Base-by-base conservation (phyloP, 768 basidiomycete species). In the Kwoniella heveanensis region DNA sequence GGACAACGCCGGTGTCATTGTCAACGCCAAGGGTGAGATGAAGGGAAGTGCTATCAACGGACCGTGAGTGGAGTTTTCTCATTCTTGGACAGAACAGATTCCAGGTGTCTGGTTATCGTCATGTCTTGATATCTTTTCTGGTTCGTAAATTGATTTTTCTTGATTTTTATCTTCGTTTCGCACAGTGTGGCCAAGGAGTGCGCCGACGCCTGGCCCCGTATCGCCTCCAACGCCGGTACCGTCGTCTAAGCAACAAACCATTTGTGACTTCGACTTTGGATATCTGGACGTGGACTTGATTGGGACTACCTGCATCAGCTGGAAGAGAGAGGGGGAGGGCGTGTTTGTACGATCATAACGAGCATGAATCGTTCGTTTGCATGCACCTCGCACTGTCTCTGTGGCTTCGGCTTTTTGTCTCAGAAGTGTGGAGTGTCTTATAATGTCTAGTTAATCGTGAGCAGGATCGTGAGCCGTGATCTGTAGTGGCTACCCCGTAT, bases 21-120 rank as follows among this genome's bases (percentile, higher is more conserved):
- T 97, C 76, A 97, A 96, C 85, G 89, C 91, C 78, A 97, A 97
- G 86, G 95, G 95, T 76, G 96, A 99, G 85, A 99, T 99, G 96
- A 99, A 99, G 85, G 95, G 95, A 54, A 94, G 91, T 56, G 81
- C 81, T 65, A 80, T 80, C 76, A 80, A 72, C 65, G 73, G 73
- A 69, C 76, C 76, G 71, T 72, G 65, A 72, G 71, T 71, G 15
- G 12, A 7, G 12, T 49, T 26, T 29, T 25, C 24, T 48, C 26
- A 4, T 25, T n/a, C n/a, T n/a, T n/a, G n/a, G n/a, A n/a, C n/a
- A n/a, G n/a, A n/a, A n/a, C n/a, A n/a, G n/a, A n/a, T n/a, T n/a
- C n/a, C n/a, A n/a, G n/a, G n/a, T n/a, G n/a, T n/a, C n/a, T n/a
- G n/a, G n/a, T n/a, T n/a, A n/a, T n/a, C n/a, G n/a, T n/a, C n/a